Evolutionary conservation across 805 yeast genomes (phyloP).

Genomic region (Lipomyces sp.): DNA sequence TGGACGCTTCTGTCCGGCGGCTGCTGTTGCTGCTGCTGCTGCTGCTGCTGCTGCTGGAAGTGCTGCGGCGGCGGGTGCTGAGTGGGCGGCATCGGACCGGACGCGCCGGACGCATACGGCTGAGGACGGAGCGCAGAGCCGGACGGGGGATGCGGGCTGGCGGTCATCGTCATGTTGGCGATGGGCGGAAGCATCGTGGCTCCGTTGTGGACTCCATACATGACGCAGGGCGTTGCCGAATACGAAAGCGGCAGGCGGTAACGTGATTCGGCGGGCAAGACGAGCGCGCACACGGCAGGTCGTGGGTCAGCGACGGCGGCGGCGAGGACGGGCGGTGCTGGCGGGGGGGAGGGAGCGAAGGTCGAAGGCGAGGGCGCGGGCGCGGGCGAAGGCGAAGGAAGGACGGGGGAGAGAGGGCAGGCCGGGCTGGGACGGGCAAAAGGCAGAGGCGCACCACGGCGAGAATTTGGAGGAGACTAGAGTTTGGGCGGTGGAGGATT

Average conservation of each 20-base stretch:
- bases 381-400: background rate
- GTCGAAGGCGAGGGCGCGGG: background rate
- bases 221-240: too few species aligned
- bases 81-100: slow-evolving; percentile 1
- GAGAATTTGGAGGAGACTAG: too few species aligned
- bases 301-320: too few species aligned
- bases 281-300: too few species aligned
- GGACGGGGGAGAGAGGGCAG: background rate
- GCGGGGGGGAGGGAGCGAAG: background rate
- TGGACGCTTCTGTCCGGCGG: slow-evolving; percentile 17
- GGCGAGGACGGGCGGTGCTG: background rate
- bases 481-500: too few species aligned
- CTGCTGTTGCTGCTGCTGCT: slow-evolving; percentile 2
- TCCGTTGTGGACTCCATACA: too few species aligned
- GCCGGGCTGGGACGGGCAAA: background rate
- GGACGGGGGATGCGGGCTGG: too few species aligned
- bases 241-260: too few species aligned
- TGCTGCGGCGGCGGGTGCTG: background rate
- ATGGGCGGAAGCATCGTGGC: background rate
- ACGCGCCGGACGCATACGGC: too few species aligned
- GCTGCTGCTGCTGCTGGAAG: slow-evolving; percentile 6
- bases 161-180: too few species aligned
- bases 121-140: too few species aligned
- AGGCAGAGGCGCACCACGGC: background rate
- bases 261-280: too few species aligned